These are phyloP conservation scores for Populus hybrid DNA, from an alignment of 441 rosid species.

Conservation along the genomic window DNA sequence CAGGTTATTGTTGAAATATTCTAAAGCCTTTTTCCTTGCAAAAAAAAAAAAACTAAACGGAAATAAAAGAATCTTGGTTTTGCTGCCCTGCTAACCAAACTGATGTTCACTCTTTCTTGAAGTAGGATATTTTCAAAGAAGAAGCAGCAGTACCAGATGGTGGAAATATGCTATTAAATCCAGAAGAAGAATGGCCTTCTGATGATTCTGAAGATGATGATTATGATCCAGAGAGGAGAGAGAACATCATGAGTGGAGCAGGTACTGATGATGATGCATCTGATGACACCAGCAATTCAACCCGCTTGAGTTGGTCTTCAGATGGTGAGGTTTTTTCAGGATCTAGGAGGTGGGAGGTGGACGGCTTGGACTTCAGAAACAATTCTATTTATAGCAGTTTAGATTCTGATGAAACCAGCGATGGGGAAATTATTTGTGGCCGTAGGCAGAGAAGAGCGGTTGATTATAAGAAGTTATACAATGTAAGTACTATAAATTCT, in stretches of 20 bases:
- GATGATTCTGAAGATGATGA: slow-evolving; percentile 95
- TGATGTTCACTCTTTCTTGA: slow-evolving; percentile 9
- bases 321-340: slow-evolving; percentile 58
- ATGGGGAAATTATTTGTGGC: slow-evolving; percentile 61
- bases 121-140: slow-evolving; percentile 80
- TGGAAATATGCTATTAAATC: slow-evolving; percentile 48
- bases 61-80: background rate
- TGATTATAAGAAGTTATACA: slow-evolving; percentile 82
- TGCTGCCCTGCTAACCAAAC: slow-evolving; percentile 11
- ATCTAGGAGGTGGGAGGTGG: slow-evolving; percentile 42
- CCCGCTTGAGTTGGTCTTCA: slow-evolving; percentile 80
- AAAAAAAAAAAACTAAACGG: background rate
- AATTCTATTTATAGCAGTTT: slow-evolving; percentile 37
- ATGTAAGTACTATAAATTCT: slow-evolving; percentile 47
- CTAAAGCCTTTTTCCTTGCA: background rate
- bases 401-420: slow-evolving; percentile 58
- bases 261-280: slow-evolving; percentile 50
- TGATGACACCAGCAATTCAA: slow-evolving; percentile 45
- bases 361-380: slow-evolving; percentile 29
- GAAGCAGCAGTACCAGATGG: slow-evolving; percentile 73
- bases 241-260: slow-evolving; percentile 43
- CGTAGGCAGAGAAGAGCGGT: slow-evolving; percentile 79
- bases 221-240: slow-evolving; percentile 78
- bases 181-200: slow-evolving; percentile 89
- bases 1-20: slow-evolving; percentile 49